A percentile compares a stretch with the other conserved stretches of the same genome.
Conservation (phyloP, 208 protist species). For the Crithidia thermophila region DNA sequence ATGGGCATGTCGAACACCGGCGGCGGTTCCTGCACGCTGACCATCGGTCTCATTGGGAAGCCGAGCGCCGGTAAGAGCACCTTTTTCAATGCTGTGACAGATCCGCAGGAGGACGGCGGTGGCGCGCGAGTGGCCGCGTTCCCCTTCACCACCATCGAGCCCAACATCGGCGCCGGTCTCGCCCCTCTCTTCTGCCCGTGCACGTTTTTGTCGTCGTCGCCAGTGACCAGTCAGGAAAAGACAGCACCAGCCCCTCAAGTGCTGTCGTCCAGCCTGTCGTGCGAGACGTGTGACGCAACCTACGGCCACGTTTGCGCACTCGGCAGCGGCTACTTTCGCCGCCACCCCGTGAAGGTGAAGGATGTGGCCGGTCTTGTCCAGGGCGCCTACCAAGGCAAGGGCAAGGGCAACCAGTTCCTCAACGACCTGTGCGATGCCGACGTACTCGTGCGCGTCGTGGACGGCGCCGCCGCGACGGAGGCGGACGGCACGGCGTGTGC, state of each 20-base stretch:
- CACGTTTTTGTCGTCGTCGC: constrained; percentile 12
- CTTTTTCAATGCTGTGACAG: constrained; percentile 94
- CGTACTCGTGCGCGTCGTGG: constrained; percentile 95
- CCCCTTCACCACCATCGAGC: constrained; percentile 96
- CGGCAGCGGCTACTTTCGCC: constrained; percentile 47
- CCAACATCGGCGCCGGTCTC: constrained; percentile 82
- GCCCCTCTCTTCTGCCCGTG: constrained; percentile 80
- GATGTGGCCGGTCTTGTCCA: constrained; percentile 95
- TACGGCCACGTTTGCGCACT: constrained; percentile 64
- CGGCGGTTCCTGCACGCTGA: constrained; percentile 73
- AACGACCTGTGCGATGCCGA: constrained; percentile 94
- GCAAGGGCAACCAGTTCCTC: constrained; percentile 95
- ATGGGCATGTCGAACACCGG: constrained; percentile 8
- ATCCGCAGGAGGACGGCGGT: constrained; percentile 72
- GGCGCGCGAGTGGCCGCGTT: constrained; percentile 90
- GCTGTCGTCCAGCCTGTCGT: constrained; percentile 14
- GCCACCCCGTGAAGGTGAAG: constrained; percentile 84
- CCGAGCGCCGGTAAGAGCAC: constrained; percentile 94
- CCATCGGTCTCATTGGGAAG: constrained; percentile 95
- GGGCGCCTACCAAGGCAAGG: constrained; percentile 93
- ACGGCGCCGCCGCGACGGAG: constrained; percentile 89
- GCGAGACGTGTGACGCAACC: constrained; percentile 49
- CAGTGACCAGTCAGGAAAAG: not conserved
- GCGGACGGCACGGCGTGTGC: constrained; percentile 80
- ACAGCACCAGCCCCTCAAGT: not conserved